Percentiles rank a stretch among this genome's conserved stretches.
Evolutionary conservation across 169 alveolate genomes (phyloP).

Genomic region (Cryptosporidium sp.): DNA sequence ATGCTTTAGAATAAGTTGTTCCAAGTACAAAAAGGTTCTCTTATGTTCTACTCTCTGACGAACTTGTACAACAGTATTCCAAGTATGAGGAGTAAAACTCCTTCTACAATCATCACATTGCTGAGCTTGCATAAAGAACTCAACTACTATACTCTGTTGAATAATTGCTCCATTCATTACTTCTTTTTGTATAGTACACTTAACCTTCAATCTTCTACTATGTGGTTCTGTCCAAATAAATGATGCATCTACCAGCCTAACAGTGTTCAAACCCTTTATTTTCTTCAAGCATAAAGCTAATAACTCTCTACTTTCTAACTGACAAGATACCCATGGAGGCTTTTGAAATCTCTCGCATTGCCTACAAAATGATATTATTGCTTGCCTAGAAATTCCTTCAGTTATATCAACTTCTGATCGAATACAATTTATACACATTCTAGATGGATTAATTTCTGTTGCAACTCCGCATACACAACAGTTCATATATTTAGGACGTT

Average conservation of each 20-base stretch:
- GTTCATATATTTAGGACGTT: slow-evolving; percentile 60
- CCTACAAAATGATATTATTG: slow-evolving; percentile 85
- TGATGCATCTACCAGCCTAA: slow-evolving; percentile 94
- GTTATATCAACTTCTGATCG: slow-evolving; percentile 91
- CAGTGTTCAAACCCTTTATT: slow-evolving; percentile 93
- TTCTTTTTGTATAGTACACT: slow-evolving; percentile 95
- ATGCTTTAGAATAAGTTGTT: slow-evolving; percentile 94
- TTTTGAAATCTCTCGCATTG: slow-evolving; percentile 92
- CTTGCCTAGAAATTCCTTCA: slow-evolving; percentile 88
- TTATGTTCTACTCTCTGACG: slow-evolving; percentile 98
- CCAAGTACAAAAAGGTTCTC: slow-evolving; percentile 95
- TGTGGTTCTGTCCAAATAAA: slow-evolving; percentile 98
- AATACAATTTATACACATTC: slow-evolving; percentile 93
- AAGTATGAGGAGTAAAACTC: slow-evolving; percentile 98
- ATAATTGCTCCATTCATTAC: slow-evolving; percentile 91
- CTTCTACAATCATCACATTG: slow-evolving; percentile 98
- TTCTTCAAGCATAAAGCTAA: slow-evolving; percentile 95
- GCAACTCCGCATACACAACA: slow-evolving; percentile 94
- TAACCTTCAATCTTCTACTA: slow-evolving; percentile 95
- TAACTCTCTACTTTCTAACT: slow-evolving; percentile 96
- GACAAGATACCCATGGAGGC: slow-evolving; percentile 95
- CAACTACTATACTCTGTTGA: slow-evolving; percentile 90
- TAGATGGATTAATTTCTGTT: slow-evolving; percentile 88
- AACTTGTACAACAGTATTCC: slow-evolving; percentile 96
- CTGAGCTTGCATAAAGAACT: slow-evolving; percentile 89